phyloP scores from a whole-genome alignment of 2,329 filamentous ascomycete species.

The Alternaria triticimaculans region DNA sequence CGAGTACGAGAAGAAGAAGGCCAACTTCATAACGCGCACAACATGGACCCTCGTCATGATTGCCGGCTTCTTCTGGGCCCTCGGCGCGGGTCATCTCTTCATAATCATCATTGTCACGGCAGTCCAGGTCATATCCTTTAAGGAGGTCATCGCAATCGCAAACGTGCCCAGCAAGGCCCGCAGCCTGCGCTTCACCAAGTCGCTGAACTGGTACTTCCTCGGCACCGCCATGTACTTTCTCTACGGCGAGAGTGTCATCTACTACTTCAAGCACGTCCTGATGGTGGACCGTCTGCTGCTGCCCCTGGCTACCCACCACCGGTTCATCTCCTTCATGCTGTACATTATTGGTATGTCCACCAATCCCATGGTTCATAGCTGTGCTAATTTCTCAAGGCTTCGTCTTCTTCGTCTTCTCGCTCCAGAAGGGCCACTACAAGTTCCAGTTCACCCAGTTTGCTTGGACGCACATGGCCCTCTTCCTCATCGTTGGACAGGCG shows the following conservation, averaged over 20 bases:
- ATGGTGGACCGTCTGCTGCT: conserved; percentile 91
- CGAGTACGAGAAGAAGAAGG: conserved; percentile 98
- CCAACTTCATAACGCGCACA: conserved; percentile 94
- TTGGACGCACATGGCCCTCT: conserved; percentile 99
- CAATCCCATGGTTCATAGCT: neutral
- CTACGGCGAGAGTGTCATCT: conserved; percentile 98
- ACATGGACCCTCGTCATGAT: conserved; percentile 99
- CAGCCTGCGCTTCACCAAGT: conserved; percentile 91
- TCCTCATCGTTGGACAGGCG: conserved; percentile 95
- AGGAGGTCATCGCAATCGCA: conserved; percentile 97
- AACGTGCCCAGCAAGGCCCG: conserved; percentile 91
- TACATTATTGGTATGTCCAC: conserved; percentile 84
- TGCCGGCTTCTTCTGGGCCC: conserved; percentile 83
- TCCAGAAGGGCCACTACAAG: conserved; percentile 94
- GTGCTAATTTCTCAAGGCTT: conserved; percentile 69
- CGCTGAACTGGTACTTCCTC: conserved; percentile 98
- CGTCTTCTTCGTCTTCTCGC: conserved; percentile 94
- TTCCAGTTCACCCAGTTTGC: conserved; percentile 99
- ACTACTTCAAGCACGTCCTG: conserved; percentile 99
- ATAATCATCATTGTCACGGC: conserved; percentile 92
- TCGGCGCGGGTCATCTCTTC: conserved; percentile 98
- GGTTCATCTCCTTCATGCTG: conserved; percentile 98
- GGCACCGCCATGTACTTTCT: conserved; percentile 99
- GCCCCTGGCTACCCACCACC: conserved; percentile 93
- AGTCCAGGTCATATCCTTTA: conserved; percentile 96